These are phyloP conservation scores for Malassezia brasiliensis DNA, from an alignment of 1,284 basidiomycete species.

Conservation along the genomic window DNA sequence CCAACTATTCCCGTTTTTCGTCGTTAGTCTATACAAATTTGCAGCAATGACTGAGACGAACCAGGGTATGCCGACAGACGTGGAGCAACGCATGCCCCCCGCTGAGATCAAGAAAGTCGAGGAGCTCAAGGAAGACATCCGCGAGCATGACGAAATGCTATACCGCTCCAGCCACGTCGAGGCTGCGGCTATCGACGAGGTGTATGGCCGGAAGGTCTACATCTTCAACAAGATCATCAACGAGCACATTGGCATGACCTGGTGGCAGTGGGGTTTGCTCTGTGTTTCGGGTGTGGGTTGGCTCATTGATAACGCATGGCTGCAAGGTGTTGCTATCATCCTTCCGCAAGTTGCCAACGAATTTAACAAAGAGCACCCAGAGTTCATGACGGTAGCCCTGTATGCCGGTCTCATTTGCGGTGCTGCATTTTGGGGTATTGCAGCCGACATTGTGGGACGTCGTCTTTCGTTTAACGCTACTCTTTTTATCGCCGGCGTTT, in stretches of 20 bases:
- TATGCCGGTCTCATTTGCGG: constrained; percentile 42
- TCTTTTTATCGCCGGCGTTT: constrained; percentile 42
- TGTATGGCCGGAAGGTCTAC: constrained; percentile 42
- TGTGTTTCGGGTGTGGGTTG: constrained; percentile 35
- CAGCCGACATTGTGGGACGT: constrained; percentile 44
- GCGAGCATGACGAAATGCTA: not conserved
- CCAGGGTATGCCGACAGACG: not conserved
- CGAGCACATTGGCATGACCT: constrained; percentile 45
- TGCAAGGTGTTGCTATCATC: constrained; percentile 44
- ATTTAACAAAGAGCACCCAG: constrained; percentile 22
- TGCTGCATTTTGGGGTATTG: constrained; percentile 42
- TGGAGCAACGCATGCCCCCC: not conserved
- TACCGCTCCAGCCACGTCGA: constrained; percentile 9
- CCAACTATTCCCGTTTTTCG: too few relatives aligned
- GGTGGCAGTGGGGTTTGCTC: constrained; percentile 32
- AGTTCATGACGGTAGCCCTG: constrained; percentile 40
- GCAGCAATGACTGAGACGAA: not conserved
- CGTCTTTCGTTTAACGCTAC: constrained; percentile 45
- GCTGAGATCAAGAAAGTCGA: not conserved
- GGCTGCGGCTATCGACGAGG: constrained; percentile 27
- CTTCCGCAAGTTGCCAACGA: constrained; percentile 38
- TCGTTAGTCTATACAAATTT: not conserved
- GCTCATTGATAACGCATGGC: constrained; percentile 43
- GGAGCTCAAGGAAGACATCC: not conserved
- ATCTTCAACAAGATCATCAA: constrained; percentile 46